Evolutionary conservation across 129 eudicot genomes (phyloP), one percentile per base, ranked within the genome.

Genomic region (Flaveria sonorensis): DNA sequence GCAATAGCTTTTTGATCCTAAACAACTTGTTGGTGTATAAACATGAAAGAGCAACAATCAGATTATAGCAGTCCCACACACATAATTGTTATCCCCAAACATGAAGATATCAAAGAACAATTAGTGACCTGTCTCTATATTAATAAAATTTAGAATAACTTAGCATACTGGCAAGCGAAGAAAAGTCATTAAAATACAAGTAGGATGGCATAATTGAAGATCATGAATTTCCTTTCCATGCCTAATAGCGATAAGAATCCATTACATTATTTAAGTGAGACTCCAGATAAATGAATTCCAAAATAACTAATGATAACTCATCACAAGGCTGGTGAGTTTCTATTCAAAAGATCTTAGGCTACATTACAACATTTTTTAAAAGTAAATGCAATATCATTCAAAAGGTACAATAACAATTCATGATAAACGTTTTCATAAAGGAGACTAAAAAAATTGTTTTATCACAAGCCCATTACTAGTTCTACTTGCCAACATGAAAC

Each of bases 1-100:
- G 95, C 79, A 71, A 93, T 36, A 1, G 91, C 72, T 63, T 88
- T 90, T 46, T 90, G 90, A 78, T 93, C 98, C 98, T 93, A 23
- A 50, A 4, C 55, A 46, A 11, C 51, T 10, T 46, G 2, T 50
- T 50, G 19, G 14, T 14, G 55, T 15, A 50, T 50, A 6, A 4
- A 3, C 55, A 50, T 50, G 56, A 50, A 50, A 15, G 3, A 50
- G 7, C 56, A 50, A 14, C 15, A 14, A 50, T 19, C 19, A 50
- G 3, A n/a, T n/a, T 14, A 50, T 50, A 14, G 6, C 56, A 50
- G 19, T 15, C 56, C 19, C 7, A 50, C 4, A 14, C 13, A 50
- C 56, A 6, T 13, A 50, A 14, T 19, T 50, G 56, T 14, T 2
- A 50, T 50, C 19, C 56, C 3, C 7, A 50, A 14, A 15, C 56